A percentile compares a stretch with the other conserved stretches of the same genome.
These are phyloP conservation scores for Rhizopogon vesiculosus DNA, from an alignment of 768 basidiomycete species.

Conservation along the genomic window DNA sequence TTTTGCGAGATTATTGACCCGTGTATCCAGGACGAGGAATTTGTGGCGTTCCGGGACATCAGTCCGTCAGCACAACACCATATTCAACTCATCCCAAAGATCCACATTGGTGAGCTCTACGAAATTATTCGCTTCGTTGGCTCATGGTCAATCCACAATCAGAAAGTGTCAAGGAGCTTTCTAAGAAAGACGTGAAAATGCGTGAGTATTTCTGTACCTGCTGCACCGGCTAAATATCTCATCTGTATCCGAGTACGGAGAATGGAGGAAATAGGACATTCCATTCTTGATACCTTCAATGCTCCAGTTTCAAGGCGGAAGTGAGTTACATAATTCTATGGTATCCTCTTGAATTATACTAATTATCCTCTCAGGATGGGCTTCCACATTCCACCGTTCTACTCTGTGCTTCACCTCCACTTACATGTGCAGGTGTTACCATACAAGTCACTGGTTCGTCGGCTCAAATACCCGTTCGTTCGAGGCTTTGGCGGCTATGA, in stretches of 20 bases:
- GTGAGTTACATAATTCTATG: slow-evolving; percentile 26
- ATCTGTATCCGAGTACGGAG: slow-evolving; percentile 30
- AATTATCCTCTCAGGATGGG: slow-evolving; percentile 47
- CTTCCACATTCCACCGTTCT: slow-evolving; percentile 80
- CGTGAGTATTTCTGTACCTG: slow-evolving; percentile 32
- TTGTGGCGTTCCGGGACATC: slow-evolving; percentile 49
- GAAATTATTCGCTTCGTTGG: too few species aligned
- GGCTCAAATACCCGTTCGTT: slow-evolving; percentile 46
- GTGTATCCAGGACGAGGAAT: slow-evolving; percentile 35
- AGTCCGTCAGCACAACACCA: slow-evolving; percentile 47
- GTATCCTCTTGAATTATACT: background rate
- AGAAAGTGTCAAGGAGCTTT: slow-evolving; percentile 56
- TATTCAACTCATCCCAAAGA: slow-evolving; percentile 46
- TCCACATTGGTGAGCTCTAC: slow-evolving; percentile 40
- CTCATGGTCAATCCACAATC: slow-evolving; percentile 1
- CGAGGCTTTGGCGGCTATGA: slow-evolving; percentile 33
- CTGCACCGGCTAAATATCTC: slow-evolving; percentile 16
- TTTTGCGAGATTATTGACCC: background rate
- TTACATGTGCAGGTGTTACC: slow-evolving; percentile 71
- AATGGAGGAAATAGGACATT: slow-evolving; percentile 49
- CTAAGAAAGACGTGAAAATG: slow-evolving; percentile 38
- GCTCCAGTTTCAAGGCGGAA: slow-evolving; percentile 40
- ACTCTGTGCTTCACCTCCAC: slow-evolving; percentile 68
- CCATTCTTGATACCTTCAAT: slow-evolving; percentile 43
- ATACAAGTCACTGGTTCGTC: slow-evolving; percentile 38